Base-by-base conservation (phyloP, 2,329 filamentous ascomycete genomes). In the Neospermospora avenae region DNA sequence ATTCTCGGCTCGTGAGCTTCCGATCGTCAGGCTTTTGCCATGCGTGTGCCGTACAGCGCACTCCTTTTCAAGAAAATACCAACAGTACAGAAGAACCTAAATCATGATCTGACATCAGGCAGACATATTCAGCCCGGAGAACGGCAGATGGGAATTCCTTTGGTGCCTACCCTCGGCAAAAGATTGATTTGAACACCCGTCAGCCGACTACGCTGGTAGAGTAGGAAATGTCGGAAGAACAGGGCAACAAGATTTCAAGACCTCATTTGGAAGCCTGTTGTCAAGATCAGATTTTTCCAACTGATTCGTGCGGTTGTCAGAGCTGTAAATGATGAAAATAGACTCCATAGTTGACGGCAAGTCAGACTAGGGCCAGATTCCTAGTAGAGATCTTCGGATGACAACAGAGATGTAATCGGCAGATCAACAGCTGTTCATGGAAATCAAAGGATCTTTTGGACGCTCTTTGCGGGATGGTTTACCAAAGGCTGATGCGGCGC, bases 1-100 rank as follows among this genome's bases (percentile, higher is more conserved):
- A 35, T 10, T 42, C 34, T 53, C 56, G 56, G 48, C 56, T 53
- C 39, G 16, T 46, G 57, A 54, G 39, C 20, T 11, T 48, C 57
- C 57, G 48, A 39, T 57, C 34, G 13, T 22, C 35, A 56, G 25
- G n/a, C 39, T 46, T 20, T 56, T 20, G 41, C 25, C n/a, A 44
- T 25, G 20, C 18, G 37, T 45, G n/a, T 55, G 28, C 24, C 28
- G 24, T 10, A 55, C 10, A 55, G 18, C 24, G 39, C 24, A 31
- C 28, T 54, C 39, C 20, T 16, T 37, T 18, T 14, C 13, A n/a
- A n/a, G 25, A n/a, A 34, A 51, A 4, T 51, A 13, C 31, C 25
- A 51, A 52, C 45, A n/a, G 45, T 25, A 25, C 45, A 25, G 18
- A 48, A 0, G 20, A 28, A 20, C 10, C 28, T 14, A 14, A n/a